phyloP scores from a whole-genome alignment of 2,329 filamentous ascomycete genomes.

The Zarea fungicola region DNA sequence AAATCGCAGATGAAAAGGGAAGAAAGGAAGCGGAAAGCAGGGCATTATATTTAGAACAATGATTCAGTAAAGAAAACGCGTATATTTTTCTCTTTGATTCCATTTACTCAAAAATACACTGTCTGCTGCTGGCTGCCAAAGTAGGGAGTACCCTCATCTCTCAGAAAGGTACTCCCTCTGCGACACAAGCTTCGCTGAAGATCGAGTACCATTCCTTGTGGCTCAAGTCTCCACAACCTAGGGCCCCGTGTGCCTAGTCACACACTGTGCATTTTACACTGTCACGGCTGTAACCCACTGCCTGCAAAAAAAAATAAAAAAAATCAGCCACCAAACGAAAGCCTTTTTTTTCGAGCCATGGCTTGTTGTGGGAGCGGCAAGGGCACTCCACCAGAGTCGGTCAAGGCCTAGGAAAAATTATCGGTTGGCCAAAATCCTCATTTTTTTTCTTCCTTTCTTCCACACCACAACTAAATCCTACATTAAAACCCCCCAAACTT shows the following conservation, averaged over 20 bases:
- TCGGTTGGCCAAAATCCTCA: conserved; percentile 33
- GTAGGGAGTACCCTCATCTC: not conserved
- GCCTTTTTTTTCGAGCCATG: conserved; percentile 9
- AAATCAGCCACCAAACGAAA: no score
- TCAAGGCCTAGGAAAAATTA: conserved; percentile 27
- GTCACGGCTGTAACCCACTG: no score
- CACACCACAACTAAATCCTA: conserved; percentile 46
- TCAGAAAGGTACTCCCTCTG: not conserved
- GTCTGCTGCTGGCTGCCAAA: not conserved
- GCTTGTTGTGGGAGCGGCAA: conserved; percentile 11
- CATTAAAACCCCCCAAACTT: conserved; percentile 38
- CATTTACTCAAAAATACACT: not conserved
- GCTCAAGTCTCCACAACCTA: conserved; percentile 1
- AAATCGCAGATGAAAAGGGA: no score
- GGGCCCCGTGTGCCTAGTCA: not conserved
- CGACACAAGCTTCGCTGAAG: not conserved
- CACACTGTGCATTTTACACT: not conserved
- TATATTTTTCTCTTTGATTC: no score
- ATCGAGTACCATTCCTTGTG: not conserved
- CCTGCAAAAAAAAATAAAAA: no score
- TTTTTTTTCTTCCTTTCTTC: conserved; percentile 32
- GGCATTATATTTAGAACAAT: no score
- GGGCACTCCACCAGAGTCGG: conserved; percentile 18
- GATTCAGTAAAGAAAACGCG: no score
- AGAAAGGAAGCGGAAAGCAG: no score